Conservation (phyloP, 2,329 filamentous ascomycete genomes). For the Stachybotrys elegans region DNA sequence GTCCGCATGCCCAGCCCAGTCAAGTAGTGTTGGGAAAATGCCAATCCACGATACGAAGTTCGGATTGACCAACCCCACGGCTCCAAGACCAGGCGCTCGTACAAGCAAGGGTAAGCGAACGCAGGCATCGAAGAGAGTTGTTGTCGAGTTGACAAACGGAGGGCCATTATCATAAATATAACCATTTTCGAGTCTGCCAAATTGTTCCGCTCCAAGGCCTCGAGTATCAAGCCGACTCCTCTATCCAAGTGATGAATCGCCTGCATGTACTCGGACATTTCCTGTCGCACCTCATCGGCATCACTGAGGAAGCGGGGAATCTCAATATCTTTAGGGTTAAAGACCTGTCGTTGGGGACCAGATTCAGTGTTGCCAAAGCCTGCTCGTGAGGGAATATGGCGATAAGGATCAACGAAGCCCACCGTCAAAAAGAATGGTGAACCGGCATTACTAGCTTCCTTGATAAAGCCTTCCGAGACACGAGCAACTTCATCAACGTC, state of each 20-base stretch:
- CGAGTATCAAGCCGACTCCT: conserved; percentile 34
- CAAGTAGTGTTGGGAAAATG: conserved; percentile 38
- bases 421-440: conserved; percentile 42
- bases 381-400: conserved; percentile 29
- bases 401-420: conserved; percentile 41
- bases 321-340: conserved; percentile 26
- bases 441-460: too few relatives aligned
- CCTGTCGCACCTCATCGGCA: conserved; percentile 30
- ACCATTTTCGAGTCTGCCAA: conserved; percentile 33
- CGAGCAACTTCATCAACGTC: too few relatives aligned
- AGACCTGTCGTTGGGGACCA: conserved; percentile 16
- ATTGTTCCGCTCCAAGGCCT: conserved; percentile 24
- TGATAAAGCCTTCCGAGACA: too few relatives aligned
- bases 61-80: conserved; percentile 25
- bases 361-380: conserved; percentile 36
- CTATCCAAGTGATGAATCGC: conserved; percentile 35
- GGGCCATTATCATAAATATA: conserved; percentile 44
- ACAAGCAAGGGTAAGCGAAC: conserved; percentile 38
- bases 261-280: conserved; percentile 37
- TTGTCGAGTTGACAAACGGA: conserved; percentile 47
- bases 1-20: conserved; percentile 25
- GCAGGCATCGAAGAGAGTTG: conserved; percentile 43
- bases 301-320: conserved; percentile 37
- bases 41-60: conserved; percentile 42
- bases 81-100: conserved; percentile 21